These are phyloP conservation scores for Rhodotorula sp. DNA, from an alignment of 1,284 basidiomycete genomes.

Conservation along the genomic window DNA sequence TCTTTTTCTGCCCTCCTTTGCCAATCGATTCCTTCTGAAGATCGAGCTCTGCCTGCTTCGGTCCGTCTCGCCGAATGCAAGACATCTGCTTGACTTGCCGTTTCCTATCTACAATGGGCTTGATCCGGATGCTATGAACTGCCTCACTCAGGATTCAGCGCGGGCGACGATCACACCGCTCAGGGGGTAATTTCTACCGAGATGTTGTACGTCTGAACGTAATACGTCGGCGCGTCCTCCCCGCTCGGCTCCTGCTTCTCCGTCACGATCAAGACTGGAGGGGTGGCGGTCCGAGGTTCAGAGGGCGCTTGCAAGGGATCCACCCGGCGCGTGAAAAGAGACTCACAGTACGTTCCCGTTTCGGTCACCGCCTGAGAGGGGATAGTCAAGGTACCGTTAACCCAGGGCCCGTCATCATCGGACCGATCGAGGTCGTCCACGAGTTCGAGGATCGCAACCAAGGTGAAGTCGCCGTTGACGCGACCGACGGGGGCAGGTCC, in stretches of 20 bases:
- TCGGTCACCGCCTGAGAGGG: neutral
- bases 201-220: neutral
- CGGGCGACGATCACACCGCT: neutral
- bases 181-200: neutral
- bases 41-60: neutral
- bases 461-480: neutral
- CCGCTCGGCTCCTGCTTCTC: neutral
- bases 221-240: neutral
- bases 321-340: neutral
- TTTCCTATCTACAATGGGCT: neutral
- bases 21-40: neutral
- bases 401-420: neutral
- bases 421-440: neutral
- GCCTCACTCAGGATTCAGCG: neutral
- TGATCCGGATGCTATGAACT: neutral
- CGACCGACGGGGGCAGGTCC: neutral
- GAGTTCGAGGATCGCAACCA: neutral
- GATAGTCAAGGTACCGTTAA: neutral
- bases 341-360: neutral
- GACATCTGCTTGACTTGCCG: no score
- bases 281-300: neutral
- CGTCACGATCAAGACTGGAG: constrained; percentile 1
- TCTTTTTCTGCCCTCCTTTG: neutral
- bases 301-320: neutral
- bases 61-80: no score